Conservation (phyloP, 331 rosid species). For the Spiraea crenata region DNA sequence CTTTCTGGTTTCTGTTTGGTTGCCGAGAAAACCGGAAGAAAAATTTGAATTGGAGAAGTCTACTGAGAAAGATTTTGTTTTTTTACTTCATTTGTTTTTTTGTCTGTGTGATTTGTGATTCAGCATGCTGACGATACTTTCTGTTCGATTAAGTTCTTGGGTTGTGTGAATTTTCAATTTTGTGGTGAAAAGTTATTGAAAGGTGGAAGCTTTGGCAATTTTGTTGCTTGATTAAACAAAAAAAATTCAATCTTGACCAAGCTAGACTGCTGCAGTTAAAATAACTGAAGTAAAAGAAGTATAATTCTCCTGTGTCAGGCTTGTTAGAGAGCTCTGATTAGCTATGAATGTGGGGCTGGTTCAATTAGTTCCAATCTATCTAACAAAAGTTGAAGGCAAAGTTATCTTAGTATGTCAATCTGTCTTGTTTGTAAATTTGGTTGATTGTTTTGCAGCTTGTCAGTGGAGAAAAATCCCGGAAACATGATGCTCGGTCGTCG, state of each 20-base stretch:
- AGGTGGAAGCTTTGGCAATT: neutral
- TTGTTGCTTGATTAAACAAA: neutral
- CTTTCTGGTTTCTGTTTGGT: neutral
- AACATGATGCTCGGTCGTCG: slow-evolving; percentile 84
- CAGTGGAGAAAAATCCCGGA: slow-evolving; percentile 66
- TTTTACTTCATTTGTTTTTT: neutral
- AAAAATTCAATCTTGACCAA: neutral
- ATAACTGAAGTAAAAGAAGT: neutral
- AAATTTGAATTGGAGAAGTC: neutral
- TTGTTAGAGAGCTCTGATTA: neutral
- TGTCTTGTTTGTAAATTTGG: slow-evolving; percentile 11
- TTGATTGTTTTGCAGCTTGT: slow-evolving; percentile 46
- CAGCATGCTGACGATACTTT: neutral
- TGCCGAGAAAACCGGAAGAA: slow-evolving; percentile 3
- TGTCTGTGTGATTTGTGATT: neutral
- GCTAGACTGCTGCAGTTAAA: neutral
- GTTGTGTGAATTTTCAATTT: neutral
- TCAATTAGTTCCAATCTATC: neutral
- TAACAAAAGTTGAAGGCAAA: neutral
- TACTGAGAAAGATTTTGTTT: neutral
- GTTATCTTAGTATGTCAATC: neutral
- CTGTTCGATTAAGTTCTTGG: too few relatives aligned
- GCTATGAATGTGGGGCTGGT: slow-evolving; percentile 3
- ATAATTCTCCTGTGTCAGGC: neutral
- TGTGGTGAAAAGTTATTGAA: neutral